Evolutionary conservation across 2,329 filamentous ascomycete species (phyloP).

Genomic region (Geoglossum cookeanum): DNA sequence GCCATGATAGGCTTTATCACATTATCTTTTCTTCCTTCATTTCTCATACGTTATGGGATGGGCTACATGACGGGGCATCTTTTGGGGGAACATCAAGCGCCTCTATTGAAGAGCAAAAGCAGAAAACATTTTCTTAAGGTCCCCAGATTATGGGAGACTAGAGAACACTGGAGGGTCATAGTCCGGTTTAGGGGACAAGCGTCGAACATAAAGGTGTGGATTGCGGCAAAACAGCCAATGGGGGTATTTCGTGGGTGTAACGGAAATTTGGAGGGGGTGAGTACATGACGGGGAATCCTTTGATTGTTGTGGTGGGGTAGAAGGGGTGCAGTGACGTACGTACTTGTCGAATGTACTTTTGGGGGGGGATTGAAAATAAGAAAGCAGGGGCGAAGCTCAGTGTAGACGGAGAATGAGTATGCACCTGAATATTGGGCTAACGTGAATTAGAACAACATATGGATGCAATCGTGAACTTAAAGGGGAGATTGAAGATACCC

Average conservation of each 20-base stretch:
- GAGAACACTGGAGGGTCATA: not conserved
- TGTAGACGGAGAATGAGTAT: not conserved
- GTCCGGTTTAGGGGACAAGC: not conserved
- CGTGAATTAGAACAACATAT: not conserved
- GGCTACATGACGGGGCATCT: slow-evolving; percentile 2
- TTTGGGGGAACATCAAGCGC: not conserved
- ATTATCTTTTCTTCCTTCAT: not conserved
- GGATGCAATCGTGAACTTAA: not conserved
- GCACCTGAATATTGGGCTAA: not conserved
- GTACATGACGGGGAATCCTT: slow-evolving; percentile 3
- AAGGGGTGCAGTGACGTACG: not conserved
- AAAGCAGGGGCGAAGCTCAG: not conserved
- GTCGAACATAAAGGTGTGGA: not conserved
- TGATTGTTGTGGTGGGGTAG: not conserved
- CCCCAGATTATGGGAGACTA: not conserved
- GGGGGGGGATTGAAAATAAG: not conserved
- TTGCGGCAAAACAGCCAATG: not conserved
- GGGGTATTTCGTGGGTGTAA: not conserved
- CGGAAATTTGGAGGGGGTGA: not conserved
- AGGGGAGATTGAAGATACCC: not conserved
- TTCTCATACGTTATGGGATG: not conserved
- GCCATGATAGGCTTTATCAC: too few species aligned
- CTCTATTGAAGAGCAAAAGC: not conserved
- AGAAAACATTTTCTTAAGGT: not conserved
- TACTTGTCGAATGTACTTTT: not conserved